Conservation (phyloP, 371 early-diverging fungal genomes). For the Vairimorpha apis region DNA sequence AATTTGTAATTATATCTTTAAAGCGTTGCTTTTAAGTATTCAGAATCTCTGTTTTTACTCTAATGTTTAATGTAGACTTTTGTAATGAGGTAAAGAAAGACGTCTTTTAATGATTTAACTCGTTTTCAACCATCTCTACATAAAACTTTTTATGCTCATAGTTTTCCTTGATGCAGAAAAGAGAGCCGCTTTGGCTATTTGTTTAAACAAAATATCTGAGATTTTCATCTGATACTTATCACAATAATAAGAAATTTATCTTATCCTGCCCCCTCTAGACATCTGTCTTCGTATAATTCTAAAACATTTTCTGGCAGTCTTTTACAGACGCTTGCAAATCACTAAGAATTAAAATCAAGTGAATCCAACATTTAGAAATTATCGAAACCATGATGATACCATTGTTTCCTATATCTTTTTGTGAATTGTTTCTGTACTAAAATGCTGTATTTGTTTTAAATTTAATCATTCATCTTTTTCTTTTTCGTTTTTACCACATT, state of each 20-base stretch:
- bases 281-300: neutral
- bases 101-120: neutral
- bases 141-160: neutral
- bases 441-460: no score
- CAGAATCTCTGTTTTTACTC: neutral
- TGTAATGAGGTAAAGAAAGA: neutral
- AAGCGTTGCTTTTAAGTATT: neutral
- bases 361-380: neutral
- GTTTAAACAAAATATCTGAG: neutral
- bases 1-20: neutral
- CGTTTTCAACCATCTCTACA: neutral
- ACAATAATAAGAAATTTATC: neutral
- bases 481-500: no score
- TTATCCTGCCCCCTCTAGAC: neutral
- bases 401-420: no score
- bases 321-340: neutral
- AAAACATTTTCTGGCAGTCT: neutral
- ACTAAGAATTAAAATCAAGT: neutral
- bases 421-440: no score
- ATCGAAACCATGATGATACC: no score
- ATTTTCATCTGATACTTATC: constrained; percentile 2
- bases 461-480: no score
- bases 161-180: neutral
- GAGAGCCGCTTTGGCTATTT: neutral
- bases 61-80: neutral